Evolutionary conservation across 192 early-diverging fungal genomes (phyloP), one percentile per base, ranked within the genome.

Genomic region (Coemansia sp.): DNA sequence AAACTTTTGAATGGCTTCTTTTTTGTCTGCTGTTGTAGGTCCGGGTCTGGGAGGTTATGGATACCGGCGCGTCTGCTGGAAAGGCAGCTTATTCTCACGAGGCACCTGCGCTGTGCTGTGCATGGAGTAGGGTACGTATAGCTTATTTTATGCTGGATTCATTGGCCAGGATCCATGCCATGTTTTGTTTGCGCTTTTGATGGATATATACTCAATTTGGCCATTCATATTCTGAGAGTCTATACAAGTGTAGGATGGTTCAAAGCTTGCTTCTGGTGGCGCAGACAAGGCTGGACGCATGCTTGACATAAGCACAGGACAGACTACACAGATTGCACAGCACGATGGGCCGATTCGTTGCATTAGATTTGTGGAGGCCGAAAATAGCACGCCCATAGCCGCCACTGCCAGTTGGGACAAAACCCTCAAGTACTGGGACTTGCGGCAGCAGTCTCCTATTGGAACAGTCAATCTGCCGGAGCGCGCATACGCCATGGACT

Each of bases 321-420:
- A 95, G 72, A 84, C 91, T 5, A 82, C 72, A 11, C 92, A 94
- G 76, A 87, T 98, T 50, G 95, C 94, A 19, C 86, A 87, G 58
- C 97, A 98, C 76, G 94, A 95, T 58, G 93, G 84, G n/a, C 88
- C 95, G 47, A 94, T 98, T 75, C 86, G 87, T 68, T 89, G 89
- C 70, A 86, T 91, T 40, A 85, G 87, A 60, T 96, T 88, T 70
- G 86, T 96, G 4, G 92, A 97, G 72, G 61, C 85, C 70, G 70
- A 73, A 71, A 48, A 77, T 78, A 69, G 68, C 58, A 67, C 86
- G 18, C 83, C 85, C 39, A 88, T 96, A 47, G 48, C 95, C 26
- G 92, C 90, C 3, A 98, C 97, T 9, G 97, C 92, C 37, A 90
- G 92, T 60, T 98, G 95, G 95, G 97, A 98, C 80, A 98, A 98